Evolutionary conservation across 805 yeast species (phyloP), one percentile per base, ranked within the genome.

Genomic region (Kluyveromyces starmeri): DNA sequence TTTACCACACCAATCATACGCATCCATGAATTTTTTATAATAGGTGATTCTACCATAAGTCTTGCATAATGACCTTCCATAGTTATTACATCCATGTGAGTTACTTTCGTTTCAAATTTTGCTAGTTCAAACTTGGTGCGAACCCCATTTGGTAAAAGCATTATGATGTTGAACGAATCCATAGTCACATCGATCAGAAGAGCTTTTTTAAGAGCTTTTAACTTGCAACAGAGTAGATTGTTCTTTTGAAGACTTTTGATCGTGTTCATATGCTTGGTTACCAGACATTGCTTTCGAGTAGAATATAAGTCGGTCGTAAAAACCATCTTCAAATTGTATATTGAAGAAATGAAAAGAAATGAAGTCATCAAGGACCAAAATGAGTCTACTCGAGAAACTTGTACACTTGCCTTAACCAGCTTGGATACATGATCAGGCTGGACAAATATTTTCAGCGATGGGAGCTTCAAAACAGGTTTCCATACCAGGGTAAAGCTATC

Each of bases 31-130:
- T 59, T 62, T 2, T 61, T 54, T 2, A 61, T 41, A 0, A 67
- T 57, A 1, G 81, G 78, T 0, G 80, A 74, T 33, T 71, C 73
- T 1, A 71, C 71, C 39, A 75, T 61, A 4, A 69, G 35, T 32
- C 81, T 56, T 3, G 62, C 34, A 31, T 64, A 59, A 3, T 53
- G 53, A 3, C 68, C 55, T 10, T 34, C 37, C 1, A 61, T 14
- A 1, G 35, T 30, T 1, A 61, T 14, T 5, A 58, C 49, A 1
- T 49, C 39, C 2, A 42, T 34, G 6, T 50, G 39, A 6, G 44
- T 43, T 1, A 54, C 40, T 4, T 38, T 29, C 1, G 58, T 31
- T 12, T 38, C 47, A 1, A 55, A 27, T 5, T 51, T 53, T 6
- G 64, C 52, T 0, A 62, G 18, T 42, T 77, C 82, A 1, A 73